phyloP scores from a whole-genome alignment of 352 stramenopile genomes.

The Pythium brachiatum region DNA sequence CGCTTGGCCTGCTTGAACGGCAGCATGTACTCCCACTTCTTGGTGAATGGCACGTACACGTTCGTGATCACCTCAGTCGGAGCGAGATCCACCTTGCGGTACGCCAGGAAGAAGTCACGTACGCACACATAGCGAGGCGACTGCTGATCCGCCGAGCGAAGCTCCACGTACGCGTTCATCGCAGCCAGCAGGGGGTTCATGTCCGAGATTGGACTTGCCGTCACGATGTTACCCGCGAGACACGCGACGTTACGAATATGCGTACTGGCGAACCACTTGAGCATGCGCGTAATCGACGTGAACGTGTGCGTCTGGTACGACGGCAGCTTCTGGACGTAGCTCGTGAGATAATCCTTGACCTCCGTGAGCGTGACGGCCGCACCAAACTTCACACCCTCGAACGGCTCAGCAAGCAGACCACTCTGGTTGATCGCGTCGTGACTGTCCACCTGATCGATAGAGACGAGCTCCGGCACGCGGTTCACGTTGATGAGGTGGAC shows the following conservation, averaged over 20 bases:
- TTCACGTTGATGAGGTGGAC: constrained; percentile 65
- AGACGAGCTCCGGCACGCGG: constrained; percentile 60
- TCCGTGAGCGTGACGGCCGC: constrained; percentile 73
- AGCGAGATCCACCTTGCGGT: constrained; percentile 91
- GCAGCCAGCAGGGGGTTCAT: constrained; percentile 95
- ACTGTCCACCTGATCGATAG: constrained; percentile 34
- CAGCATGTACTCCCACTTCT: constrained; percentile 90
- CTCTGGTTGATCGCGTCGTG: constrained; percentile 56
- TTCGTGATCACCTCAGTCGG: constrained; percentile 89
- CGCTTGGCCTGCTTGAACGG: constrained; percentile 96
- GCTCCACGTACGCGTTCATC: constrained; percentile 76
- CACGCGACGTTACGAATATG: constrained; percentile 97
- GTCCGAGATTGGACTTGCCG: constrained; percentile 95
- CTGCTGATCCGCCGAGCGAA: constrained; percentile 32
- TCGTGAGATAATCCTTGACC: constrained; percentile 60
- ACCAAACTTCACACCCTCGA: constrained; percentile 76
- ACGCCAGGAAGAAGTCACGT: constrained; percentile 94
- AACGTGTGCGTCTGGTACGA: constrained; percentile 50
- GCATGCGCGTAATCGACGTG: constrained; percentile 80
- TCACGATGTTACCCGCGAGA: constrained; percentile 96
- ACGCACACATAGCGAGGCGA: constrained; percentile 55
- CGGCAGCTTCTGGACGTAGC: constrained; percentile 33
- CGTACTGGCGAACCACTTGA: constrained; percentile 96
- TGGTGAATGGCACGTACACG: constrained; percentile 88
- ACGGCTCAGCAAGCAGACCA: constrained; percentile 34